phyloP scores from a whole-genome alignment of 2,329 filamentous ascomycete genomes.

The Acephala macrosclerotiorum region DNA sequence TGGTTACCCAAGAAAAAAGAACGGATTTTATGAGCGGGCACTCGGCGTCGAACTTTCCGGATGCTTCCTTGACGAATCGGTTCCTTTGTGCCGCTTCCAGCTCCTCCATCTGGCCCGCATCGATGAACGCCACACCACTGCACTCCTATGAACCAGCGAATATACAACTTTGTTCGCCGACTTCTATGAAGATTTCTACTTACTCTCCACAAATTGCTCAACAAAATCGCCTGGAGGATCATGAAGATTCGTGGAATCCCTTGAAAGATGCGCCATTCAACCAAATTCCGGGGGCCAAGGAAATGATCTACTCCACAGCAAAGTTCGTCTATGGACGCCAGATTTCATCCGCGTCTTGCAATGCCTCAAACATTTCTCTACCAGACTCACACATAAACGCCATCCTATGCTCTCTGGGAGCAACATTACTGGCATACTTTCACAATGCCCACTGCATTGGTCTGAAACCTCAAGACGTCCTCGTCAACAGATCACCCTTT shows the following conservation, averaged over 20 bases:
- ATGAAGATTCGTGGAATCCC: background rate
- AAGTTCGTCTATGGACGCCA: background rate
- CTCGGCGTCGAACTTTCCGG: background rate
- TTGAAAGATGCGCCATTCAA: background rate
- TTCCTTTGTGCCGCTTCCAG: background rate
- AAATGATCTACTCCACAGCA: background rate
- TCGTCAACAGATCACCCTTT: slow-evolving; percentile 44
- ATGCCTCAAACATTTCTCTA: background rate
- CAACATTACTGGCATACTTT: slow-evolving; percentile 37
- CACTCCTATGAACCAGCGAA: background rate
- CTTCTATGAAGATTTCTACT: background rate
- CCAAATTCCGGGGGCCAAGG: background rate
- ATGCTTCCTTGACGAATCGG: background rate
- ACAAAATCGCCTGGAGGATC: background rate
- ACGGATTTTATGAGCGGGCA: background rate
- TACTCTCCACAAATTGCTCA: background rate
- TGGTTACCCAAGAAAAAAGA: background rate
- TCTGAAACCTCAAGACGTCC: slow-evolving; percentile 35
- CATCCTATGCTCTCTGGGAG: slow-evolving; percentile 33
- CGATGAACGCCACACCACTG: background rate
- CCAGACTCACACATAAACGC: slow-evolving; percentile 26
- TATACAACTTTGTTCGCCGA: background rate
- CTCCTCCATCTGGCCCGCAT: background rate
- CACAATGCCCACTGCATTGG: slow-evolving; percentile 41
- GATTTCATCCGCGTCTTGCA: too few species aligned